These are phyloP conservation scores for Talaromyces adpressus DNA, from an alignment of 495 filamentous ascomycete genomes.

Conservation along the genomic window DNA sequence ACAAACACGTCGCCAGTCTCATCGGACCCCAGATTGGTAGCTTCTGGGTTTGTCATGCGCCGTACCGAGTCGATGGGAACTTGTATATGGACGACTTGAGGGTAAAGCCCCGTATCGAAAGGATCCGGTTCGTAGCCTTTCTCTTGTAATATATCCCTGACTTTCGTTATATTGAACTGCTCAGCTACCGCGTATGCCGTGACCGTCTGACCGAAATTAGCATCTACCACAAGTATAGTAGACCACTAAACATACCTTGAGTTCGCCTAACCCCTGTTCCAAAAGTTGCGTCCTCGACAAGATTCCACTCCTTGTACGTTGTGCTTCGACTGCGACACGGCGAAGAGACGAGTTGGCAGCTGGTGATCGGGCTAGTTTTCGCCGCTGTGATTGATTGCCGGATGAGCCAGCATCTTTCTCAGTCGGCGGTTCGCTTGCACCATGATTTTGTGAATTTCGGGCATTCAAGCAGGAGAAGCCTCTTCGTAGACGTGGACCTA, in stretches of 20 bases:
- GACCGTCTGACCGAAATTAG: conserved; percentile 47
- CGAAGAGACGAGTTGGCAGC: conserved; percentile 49
- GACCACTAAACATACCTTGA: conserved; percentile 23
- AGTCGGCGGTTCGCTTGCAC: not conserved
- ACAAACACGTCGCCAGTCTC: conserved; percentile 86
- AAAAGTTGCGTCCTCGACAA: conserved; percentile 29
- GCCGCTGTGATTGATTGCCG: conserved; percentile 33
- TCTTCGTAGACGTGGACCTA: conserved; percentile 29
- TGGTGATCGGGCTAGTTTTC: conserved; percentile 36
- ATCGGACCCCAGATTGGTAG: conserved; percentile 49
- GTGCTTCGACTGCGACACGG: conserved; percentile 53
- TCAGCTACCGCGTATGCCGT: conserved; percentile 82
- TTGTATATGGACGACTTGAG: conserved; percentile 60
- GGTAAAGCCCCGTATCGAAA: conserved; percentile 52
- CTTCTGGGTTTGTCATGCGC: conserved; percentile 44
- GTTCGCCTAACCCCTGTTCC: conserved; percentile 36
- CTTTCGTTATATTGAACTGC: conserved; percentile 71
- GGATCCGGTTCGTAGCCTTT: conserved; percentile 64
- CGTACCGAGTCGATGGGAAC: conserved; percentile 47
- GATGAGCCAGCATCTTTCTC: conserved; percentile 13
- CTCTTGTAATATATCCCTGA: conserved; percentile 60
- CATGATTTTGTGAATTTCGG: conserved; percentile 28
- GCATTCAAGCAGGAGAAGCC: conserved; percentile 47
- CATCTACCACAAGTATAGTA: not conserved
- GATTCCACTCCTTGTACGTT: conserved; percentile 47